Evolutionary conservation across 2,329 filamentous ascomycete genomes (phyloP).

Genomic region (Ascochyta viciae-villosae): DNA sequence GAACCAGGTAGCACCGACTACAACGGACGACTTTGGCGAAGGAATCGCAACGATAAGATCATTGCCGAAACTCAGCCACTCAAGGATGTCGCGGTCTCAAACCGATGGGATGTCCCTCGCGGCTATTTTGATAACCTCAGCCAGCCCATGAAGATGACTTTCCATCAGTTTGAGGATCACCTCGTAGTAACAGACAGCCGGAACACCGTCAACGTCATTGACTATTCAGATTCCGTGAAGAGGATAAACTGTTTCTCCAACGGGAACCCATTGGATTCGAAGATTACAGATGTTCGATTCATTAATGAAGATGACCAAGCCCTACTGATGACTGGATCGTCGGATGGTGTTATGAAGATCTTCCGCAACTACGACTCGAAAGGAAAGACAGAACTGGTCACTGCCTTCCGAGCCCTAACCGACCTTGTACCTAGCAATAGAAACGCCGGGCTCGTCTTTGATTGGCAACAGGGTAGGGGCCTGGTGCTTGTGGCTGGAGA

Average conservation of each 20-base stretch:
- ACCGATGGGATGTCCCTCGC: constrained; percentile 84
- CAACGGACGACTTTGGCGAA: constrained; percentile 91
- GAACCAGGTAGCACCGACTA: constrained; percentile 97
- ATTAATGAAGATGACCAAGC: constrained; percentile 99
- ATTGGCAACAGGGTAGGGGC: constrained; percentile 98
- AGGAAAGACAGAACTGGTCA: constrained; percentile 80
- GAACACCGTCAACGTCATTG: constrained; percentile 89
- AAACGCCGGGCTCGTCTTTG: constrained; percentile 94
- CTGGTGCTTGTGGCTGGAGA: constrained; percentile 95
- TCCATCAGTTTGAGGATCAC: constrained; percentile 98
- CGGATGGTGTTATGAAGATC: constrained; percentile 91
- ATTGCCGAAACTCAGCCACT: constrained; percentile 91
- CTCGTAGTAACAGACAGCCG: constrained; percentile 91
- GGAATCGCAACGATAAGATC: constrained; percentile 90
- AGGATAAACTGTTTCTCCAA: constrained; percentile 90
- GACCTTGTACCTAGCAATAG: constrained; percentile 94
- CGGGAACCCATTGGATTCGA: constrained; percentile 88
- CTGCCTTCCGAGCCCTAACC: constrained; percentile 88
- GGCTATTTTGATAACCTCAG: constrained; percentile 87
- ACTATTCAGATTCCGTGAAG: constrained; percentile 67
- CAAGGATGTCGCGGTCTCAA: constrained; percentile 84
- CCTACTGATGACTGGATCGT: constrained; percentile 91
- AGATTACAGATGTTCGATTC: constrained; percentile 93
- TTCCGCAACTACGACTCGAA: constrained; percentile 90
- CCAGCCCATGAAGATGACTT: constrained; percentile 90